Evolutionary conservation across 352 stramenopile species (phyloP), one percentile per base, ranked within the genome.

Genomic region (Blastocystis sp.): DNA sequence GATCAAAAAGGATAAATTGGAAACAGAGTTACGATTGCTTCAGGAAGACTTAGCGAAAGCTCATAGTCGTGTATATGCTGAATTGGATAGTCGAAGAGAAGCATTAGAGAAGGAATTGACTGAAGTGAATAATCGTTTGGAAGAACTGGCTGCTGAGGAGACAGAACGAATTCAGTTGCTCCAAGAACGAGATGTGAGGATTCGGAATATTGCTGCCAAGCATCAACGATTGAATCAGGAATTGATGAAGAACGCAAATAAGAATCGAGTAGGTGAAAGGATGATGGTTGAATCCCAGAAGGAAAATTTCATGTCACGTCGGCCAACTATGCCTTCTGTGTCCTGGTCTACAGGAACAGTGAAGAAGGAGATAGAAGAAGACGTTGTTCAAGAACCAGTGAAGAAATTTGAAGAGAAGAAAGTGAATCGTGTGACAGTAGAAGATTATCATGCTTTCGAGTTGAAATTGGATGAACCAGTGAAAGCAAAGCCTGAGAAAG

Each of bases 1-100:
- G 35, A 61, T 83, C 46, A 83, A 83, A 32, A 83, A 83, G 29
- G 71, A 83, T 43, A 51, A 66, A 49, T 46, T 83, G 49, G 71
- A 83, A 56, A 83, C 49, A 16, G 71, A 83, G 35, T 42, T 83
- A n/a, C 43, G 43, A 43, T 27, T 66, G 5, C n/a, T 83, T 21
- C 24, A 83, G 54, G 51, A 65, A 7, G 71, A 83, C 9, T 56
- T 83, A 37, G 27, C 49, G 35, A 63, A 65, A n/a, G 46, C 71
- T 52, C 71, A 54, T 35, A 66, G 52, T 54, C 43, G 54, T 9
- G 29, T 65, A 29, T 83, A 83, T 56, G 51, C 27, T 1, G 71
- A 83, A 32, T 27, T 83, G n/a, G 71, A 83, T 32, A 46, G 19
- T 35, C 49, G 52, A 24, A 52, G 54, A 37, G 71, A 39, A 37